These are phyloP conservation scores for Scleroderma bovista DNA, from an alignment of 768 basidiomycete genomes.

Conservation along the genomic window DNA sequence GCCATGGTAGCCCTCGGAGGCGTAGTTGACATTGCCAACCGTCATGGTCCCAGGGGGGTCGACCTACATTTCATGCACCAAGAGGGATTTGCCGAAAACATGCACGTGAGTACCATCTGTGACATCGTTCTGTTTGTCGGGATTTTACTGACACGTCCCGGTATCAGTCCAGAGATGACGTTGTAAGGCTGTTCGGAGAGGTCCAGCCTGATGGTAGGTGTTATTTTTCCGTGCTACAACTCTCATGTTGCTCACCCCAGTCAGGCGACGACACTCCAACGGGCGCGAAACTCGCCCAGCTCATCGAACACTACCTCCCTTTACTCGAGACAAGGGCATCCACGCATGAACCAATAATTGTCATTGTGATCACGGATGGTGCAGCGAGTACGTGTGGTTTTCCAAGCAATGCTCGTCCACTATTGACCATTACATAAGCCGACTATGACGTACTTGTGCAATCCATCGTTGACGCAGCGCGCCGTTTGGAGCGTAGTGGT, in stretches of 20 bases:
- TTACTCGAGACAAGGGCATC: constrained; percentile 21
- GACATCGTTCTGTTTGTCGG: neutral
- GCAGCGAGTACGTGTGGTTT: constrained; percentile 32
- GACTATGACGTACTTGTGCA: constrained; percentile 22
- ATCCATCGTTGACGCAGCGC: constrained; percentile 34
- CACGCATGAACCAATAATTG: constrained; percentile 30
- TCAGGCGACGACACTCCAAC: constrained; percentile 33
- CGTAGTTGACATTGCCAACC: constrained; percentile 32
- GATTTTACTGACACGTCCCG: neutral
- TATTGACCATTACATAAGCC: constrained; percentile 11
- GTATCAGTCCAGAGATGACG: constrained; percentile 18
- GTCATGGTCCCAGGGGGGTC: constrained; percentile 33
- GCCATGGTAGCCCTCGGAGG: constrained; percentile 38
- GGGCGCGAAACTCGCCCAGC: constrained; percentile 32
- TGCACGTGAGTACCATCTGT: constrained; percentile 18
- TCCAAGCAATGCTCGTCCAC: neutral
- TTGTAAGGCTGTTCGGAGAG: constrained; percentile 21
- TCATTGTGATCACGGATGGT: constrained; percentile 36
- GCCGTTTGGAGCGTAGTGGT: constrained; percentile 33
- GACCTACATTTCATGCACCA: constrained; percentile 41
- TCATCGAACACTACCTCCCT: constrained; percentile 34
- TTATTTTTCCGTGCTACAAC: neutral
- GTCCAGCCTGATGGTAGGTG: constrained; percentile 18
- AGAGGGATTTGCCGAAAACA: constrained; percentile 23
- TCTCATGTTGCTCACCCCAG: neutral